phyloP scores from a whole-genome alignment of 306 rosid species.

The Acmispon strigosus region DNA sequence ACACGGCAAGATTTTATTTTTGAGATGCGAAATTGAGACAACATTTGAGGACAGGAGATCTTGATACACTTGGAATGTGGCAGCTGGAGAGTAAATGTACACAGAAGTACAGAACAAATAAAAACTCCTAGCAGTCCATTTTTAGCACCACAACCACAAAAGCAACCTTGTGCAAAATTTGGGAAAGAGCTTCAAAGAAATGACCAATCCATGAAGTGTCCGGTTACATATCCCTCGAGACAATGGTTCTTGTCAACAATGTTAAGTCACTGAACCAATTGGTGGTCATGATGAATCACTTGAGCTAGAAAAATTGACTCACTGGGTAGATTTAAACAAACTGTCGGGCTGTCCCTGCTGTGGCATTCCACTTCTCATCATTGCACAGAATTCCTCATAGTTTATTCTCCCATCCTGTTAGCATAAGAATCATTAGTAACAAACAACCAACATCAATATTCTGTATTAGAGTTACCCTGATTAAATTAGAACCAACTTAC shows the following conservation, averaged over 20 bases:
- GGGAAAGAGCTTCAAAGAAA: slow-evolving; percentile 25
- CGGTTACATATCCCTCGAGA: slow-evolving; percentile 4
- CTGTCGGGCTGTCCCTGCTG: slow-evolving; percentile 36
- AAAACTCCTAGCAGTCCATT: slow-evolving; percentile 22
- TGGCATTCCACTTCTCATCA: slow-evolving; percentile 92
- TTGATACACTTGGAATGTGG: not conserved
- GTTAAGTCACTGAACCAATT: slow-evolving; percentile 5
- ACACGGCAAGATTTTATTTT: no score
- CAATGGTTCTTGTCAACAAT: slow-evolving; percentile 12
- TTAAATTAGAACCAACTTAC: slow-evolving; percentile 45
- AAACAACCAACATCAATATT: not conserved
- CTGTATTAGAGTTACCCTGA: not conserved
- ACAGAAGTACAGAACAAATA: slow-evolving; percentile 12
- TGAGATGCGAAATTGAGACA: no score
- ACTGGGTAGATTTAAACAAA: slow-evolving; percentile 21
- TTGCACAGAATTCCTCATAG: slow-evolving; percentile 77
- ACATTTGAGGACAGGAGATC: no score
- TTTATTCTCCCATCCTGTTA: slow-evolving; percentile 87
- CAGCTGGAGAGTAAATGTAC: slow-evolving; percentile 13
- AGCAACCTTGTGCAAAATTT: slow-evolving; percentile 16
- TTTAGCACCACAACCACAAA: slow-evolving; percentile 16
- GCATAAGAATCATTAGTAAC: slow-evolving; percentile 19
- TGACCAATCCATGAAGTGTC: slow-evolving; percentile 8
- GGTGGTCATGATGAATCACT: slow-evolving; percentile 12
- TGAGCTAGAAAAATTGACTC: slow-evolving; percentile 7